Evolutionary conservation across 371 early-diverging fungal genomes (phyloP).

Genomic region (Mortierella sp.): DNA sequence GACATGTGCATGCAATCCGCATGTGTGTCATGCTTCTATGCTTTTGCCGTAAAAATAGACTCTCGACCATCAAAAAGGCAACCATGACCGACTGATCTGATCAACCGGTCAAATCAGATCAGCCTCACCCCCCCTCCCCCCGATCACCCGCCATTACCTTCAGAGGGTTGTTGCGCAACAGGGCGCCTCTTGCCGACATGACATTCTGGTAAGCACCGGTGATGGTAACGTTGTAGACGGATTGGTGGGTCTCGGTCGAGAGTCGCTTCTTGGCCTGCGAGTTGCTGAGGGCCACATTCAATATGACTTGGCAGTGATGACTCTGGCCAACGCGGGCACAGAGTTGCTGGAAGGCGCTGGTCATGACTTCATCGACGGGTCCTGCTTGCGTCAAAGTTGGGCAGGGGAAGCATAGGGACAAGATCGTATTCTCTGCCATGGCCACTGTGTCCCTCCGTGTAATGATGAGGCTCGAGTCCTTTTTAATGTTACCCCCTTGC

Average conservation of each 20-base stretch:
- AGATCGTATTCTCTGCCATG: conserved; percentile 53
- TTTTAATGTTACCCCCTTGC: too few species aligned
- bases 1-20: too few species aligned
- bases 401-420: conserved; percentile 47
- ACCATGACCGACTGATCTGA: too few species aligned
- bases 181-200: conserved; percentile 42
- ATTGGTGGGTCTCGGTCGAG: conserved; percentile 53
- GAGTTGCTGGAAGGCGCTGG: conserved; percentile 36
- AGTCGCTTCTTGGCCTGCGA: conserved; percentile 43
- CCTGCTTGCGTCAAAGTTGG: conserved; percentile 46
- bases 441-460: too few species aligned
- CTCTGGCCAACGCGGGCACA: conserved; percentile 30
- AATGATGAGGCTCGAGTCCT: too few species aligned
- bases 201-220: conserved; percentile 55
- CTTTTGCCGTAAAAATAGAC: too few species aligned
- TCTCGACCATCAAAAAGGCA: too few species aligned
- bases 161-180: conserved; percentile 49
- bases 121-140: neutral
- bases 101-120: neutral
- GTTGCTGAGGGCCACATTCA: conserved; percentile 43
- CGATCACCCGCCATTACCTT: conserved; percentile 26
- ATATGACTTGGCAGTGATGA: conserved; percentile 42
- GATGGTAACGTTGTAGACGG: conserved; percentile 52
- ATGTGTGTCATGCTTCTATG: too few species aligned
- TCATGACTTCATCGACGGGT: conserved; percentile 37